Evolutionary conservation across 2,329 filamentous ascomycete species (phyloP), one percentile per base, ranked within the genome.

Genomic region (Alternaria infectoria): DNA sequence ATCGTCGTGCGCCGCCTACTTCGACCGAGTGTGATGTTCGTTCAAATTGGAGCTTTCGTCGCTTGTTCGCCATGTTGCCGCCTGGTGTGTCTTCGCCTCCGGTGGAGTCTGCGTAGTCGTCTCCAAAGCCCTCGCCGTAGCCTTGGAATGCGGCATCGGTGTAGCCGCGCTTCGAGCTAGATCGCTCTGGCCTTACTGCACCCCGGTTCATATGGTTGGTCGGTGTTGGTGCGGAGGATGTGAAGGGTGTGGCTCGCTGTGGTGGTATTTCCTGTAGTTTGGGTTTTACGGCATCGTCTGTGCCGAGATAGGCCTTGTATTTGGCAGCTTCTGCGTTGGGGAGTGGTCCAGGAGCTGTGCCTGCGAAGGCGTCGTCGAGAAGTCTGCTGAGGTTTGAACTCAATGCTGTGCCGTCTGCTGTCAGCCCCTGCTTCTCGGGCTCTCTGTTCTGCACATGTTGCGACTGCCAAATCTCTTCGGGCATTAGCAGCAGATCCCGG

Each of bases 131-230:
- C 69, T 93, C 90, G 47, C 88, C 87, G 72, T 93, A 93, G 45
- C 91, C 91, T 72, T 91, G 89, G 74, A 87, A 94, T 72, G 89
- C 92, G 70, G 85, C 87, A 67, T 94, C 91, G 43, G 90, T 89
- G 75, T 93, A 94, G 66, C 89, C 87, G 51, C 92, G 86, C 84
- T 93, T 93, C 82, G 91, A 92, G 65, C 87, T 85, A 59, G 85
- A 83, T 51, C 91, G 86, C 70, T 90, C 89, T 32, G 90, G 88
- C 58, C 91, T 84, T 43, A 82, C 78, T 11, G 81, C 79, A 59
- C 87, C 85, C 57, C 74, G 71, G n/a, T 74, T 75, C n/a, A 52
- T 50, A 9, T 79, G 69, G 9, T 79, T 80, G 40, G 77, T 79
- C 26, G 80, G 74, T 64, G 69, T 78, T 13, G 68, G 73, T 52